Percentiles rank a stretch among this genome's conserved stretches.
phyloP scores from a whole-genome alignment of 768 basidiomycete species.

The Xanthoconium purpureum region DNA sequence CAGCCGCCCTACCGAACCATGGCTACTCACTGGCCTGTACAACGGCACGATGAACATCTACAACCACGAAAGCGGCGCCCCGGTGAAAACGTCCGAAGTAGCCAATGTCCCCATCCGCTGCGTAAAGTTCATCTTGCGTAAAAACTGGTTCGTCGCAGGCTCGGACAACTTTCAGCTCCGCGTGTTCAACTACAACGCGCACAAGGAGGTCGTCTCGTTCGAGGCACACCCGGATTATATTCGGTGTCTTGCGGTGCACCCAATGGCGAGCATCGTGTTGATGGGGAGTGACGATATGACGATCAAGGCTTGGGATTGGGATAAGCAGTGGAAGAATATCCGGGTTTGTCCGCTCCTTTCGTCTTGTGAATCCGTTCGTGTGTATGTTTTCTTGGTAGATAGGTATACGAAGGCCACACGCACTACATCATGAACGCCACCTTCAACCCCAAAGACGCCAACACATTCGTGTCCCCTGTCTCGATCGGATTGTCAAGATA shows the following conservation, averaged over 20 bases:
- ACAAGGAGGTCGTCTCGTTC: conserved; percentile 91
- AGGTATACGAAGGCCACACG: conserved; percentile 96
- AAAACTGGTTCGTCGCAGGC: conserved; percentile 95
- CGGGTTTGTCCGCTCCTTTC: conserved; percentile 56
- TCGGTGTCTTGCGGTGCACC: conserved; percentile 93
- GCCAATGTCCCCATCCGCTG: conserved; percentile 97
- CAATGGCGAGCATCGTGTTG: conserved; percentile 84
- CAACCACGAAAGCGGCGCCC: conserved; percentile 88
- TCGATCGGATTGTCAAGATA: conserved; percentile 97
- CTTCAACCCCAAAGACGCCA: conserved; percentile 95
- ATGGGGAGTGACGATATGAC: conserved; percentile 99
- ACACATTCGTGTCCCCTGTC: conserved; percentile 96
- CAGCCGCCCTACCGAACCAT: conserved; percentile 96
- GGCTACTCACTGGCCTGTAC: conserved; percentile 88
- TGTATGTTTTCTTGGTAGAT: not conserved
- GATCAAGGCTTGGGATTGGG: conserved; percentile 99
- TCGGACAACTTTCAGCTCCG: conserved; percentile 90
- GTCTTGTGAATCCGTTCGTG: not conserved
- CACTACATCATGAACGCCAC: conserved; percentile 99
- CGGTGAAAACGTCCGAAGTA: conserved; percentile 96
- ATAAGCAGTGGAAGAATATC: conserved; percentile 96
- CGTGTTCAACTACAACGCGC: conserved; percentile 98
- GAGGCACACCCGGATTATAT: conserved; percentile 99
- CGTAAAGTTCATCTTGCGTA: conserved; percentile 91
- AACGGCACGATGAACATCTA: conserved; percentile 99